Percentiles rank a stretch among this genome's conserved stretches.
phyloP scores from a whole-genome alignment of 1,139 yeast species.

The Hemisphaericaspora lyxosophila region DNA sequence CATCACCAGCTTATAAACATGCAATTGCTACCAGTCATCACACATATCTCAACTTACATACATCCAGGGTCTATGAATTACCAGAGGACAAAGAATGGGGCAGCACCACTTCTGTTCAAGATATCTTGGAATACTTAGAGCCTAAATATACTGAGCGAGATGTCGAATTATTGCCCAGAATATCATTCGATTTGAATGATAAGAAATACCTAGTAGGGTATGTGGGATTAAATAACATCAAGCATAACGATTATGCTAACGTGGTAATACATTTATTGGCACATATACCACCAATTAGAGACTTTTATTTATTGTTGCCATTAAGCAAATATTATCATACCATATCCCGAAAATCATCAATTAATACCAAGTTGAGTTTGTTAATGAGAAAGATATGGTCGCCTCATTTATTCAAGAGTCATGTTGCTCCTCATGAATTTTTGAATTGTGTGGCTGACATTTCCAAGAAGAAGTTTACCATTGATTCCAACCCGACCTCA shows the following conservation, averaged over 20 bases:
- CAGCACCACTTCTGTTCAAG: conserved; percentile 31
- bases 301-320: conserved; percentile 41
- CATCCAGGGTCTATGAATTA: conserved; percentile 50
- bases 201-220: conserved; percentile 59
- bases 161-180: conserved; percentile 20
- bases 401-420: conserved; percentile 52
- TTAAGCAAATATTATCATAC: conserved; percentile 10
- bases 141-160: conserved; percentile 47
- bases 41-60: conserved; percentile 56
- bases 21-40: conserved; percentile 63
- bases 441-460: conserved; percentile 45
- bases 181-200: conserved; percentile 41
- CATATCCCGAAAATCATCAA: conserved; percentile 16
- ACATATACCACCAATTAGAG: conserved; percentile 55
- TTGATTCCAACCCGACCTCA: conserved; percentile 11
- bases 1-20: conserved; percentile 69
- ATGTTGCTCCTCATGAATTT: conserved; percentile 68
- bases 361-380: conserved; percentile 39
- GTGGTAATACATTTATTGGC: conserved; percentile 56
- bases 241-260: conserved; percentile 51
- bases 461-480: conserved; percentile 44
- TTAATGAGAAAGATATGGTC: conserved; percentile 67
- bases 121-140: conserved; percentile 51
- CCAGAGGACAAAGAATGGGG: conserved; percentile 55
- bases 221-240: conserved; percentile 60